A percentile compares a stretch with the other conserved stretches of the same genome.
phyloP scores from a whole-genome alignment of 345 rosid genomes.

The Triadica sebifera region DNA sequence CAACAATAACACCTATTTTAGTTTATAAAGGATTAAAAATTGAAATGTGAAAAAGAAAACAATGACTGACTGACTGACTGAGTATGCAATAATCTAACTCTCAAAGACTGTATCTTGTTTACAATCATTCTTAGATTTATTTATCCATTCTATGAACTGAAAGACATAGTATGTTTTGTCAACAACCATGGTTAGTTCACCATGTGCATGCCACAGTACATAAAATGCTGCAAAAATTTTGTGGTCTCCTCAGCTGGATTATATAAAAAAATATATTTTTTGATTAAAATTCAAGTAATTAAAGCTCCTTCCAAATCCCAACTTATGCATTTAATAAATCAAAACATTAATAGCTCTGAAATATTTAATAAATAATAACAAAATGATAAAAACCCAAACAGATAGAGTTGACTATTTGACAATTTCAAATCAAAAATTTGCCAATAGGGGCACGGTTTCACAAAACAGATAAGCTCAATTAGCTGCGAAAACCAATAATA shows the following conservation, averaged over 20 bases:
- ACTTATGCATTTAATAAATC: background rate
- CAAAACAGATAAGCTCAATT: background rate
- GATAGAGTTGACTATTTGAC: conserved; percentile 10
- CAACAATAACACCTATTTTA: too few species aligned
- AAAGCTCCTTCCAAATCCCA: too few species aligned
- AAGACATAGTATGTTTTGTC: background rate
- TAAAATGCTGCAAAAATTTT: conserved; percentile 4
- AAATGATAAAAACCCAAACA: background rate
- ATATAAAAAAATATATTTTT: too few species aligned
- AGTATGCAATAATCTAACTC: too few species aligned
- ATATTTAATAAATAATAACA: background rate
- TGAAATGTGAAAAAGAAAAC: too few species aligned
- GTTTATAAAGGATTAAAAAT: too few species aligned
- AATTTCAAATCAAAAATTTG: background rate
- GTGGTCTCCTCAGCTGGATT: background rate
- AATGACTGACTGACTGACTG: too few species aligned
- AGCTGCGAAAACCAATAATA: background rate
- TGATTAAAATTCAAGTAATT: too few species aligned
- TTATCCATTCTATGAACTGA: background rate
- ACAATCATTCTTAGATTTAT: too few species aligned
- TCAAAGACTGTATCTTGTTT: too few species aligned
- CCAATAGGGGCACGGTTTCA: background rate
- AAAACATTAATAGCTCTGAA: background rate
- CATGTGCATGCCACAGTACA: conserved; percentile 14
- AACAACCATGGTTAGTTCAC: background rate